Conservation (phyloP, 2,329 filamentous ascomycete genomes). For the Lachnellula cervina region DNA sequence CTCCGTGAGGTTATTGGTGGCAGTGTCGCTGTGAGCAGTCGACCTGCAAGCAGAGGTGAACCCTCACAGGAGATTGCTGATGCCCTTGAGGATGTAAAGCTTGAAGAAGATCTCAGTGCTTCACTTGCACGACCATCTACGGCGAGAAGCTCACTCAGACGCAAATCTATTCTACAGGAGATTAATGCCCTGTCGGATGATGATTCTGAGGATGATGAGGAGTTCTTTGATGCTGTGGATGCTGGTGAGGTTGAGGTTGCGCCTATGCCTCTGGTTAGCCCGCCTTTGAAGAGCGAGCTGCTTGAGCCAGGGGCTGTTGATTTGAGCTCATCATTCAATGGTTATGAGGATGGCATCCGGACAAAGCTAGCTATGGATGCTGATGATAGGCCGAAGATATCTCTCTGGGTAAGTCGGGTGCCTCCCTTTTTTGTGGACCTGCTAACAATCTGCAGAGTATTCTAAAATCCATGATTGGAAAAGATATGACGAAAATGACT, state of each 20-base stretch:
- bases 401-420: slow-evolving; percentile 72
- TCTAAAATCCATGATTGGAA: slow-evolving; percentile 98
- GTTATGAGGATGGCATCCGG: slow-evolving; percentile 86
- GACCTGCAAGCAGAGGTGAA: slow-evolving; percentile 25
- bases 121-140: slow-evolving; percentile 37
- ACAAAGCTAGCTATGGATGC: slow-evolving; percentile 80
- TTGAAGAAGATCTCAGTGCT: slow-evolving; percentile 33
- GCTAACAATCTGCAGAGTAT: slow-evolving; percentile 61
- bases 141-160: slow-evolving; percentile 42
- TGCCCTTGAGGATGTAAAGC: slow-evolving; percentile 33
- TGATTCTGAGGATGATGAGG: slow-evolving; percentile 78
- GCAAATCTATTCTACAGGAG: slow-evolving; percentile 63
- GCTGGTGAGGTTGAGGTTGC: slow-evolving; percentile 83
- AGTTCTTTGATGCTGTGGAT: slow-evolving; percentile 97
- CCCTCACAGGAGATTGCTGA: slow-evolving; percentile 29
- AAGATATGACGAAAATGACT: slow-evolving; percentile 99
- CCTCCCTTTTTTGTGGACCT: background rate
- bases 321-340: slow-evolving; percentile 73
- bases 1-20: slow-evolving; percentile 76
- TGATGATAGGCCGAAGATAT: slow-evolving; percentile 89
- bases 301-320: slow-evolving; percentile 49
- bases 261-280: slow-evolving; percentile 47
- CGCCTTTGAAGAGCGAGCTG: slow-evolving; percentile 36
- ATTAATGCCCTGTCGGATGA: slow-evolving; percentile 68
- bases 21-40: slow-evolving; percentile 46